phyloP scores from a whole-genome alignment of 2,329 filamentous ascomycete species.

The Colletotrichum gigasporum region DNA sequence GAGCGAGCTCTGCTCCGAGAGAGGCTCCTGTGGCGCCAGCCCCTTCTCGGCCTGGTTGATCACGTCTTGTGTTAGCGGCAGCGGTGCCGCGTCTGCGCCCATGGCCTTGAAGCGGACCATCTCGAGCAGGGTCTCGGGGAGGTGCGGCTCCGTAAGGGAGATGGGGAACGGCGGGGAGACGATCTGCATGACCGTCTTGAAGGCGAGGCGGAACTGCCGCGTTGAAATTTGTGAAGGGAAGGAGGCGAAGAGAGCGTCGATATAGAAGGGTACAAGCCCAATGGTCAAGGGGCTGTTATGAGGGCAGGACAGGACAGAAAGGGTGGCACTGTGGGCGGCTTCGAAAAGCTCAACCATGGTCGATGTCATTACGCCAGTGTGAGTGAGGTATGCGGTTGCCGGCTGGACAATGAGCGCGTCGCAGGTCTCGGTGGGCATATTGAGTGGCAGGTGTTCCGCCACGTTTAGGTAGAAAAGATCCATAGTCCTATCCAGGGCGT shows the following conservation, averaged over 20 bases:
- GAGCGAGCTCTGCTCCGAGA: slow-evolving; percentile 84
- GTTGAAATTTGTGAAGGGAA: slow-evolving; percentile 83
- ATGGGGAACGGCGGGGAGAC: slow-evolving; percentile 82
- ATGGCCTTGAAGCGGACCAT: slow-evolving; percentile 75
- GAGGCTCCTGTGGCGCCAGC: slow-evolving; percentile 37
- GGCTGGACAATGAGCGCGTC: slow-evolving; percentile 79
- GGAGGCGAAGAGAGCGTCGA: slow-evolving; percentile 80
- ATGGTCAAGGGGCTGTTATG: slow-evolving; percentile 77
- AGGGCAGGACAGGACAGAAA: slow-evolving; percentile 83
- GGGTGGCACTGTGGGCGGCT: slow-evolving; percentile 82
- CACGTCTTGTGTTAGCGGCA: slow-evolving; percentile 51
- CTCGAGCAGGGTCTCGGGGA: slow-evolving; percentile 85
- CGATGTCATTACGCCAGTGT: slow-evolving; percentile 52
- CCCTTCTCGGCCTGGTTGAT: slow-evolving; percentile 37
- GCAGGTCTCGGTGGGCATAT: slow-evolving; percentile 71
- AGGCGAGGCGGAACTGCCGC: slow-evolving; percentile 88
- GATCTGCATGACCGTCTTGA: slow-evolving; percentile 85
- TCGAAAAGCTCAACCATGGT: slow-evolving; percentile 76
- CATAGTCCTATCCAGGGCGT: slow-evolving; percentile 74
- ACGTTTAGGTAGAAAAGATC: slow-evolving; percentile 90
- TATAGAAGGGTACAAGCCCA: slow-evolving; percentile 81
- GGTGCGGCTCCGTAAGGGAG: slow-evolving; percentile 75
- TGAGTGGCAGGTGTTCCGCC: slow-evolving; percentile 82
- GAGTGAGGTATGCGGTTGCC: slow-evolving; percentile 76
- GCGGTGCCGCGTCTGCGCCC: slow-evolving; percentile 54